These are phyloP conservation scores for Pythium diclinum DNA, from an alignment of 352 stramenopile species.

Conservation along the genomic window DNA sequence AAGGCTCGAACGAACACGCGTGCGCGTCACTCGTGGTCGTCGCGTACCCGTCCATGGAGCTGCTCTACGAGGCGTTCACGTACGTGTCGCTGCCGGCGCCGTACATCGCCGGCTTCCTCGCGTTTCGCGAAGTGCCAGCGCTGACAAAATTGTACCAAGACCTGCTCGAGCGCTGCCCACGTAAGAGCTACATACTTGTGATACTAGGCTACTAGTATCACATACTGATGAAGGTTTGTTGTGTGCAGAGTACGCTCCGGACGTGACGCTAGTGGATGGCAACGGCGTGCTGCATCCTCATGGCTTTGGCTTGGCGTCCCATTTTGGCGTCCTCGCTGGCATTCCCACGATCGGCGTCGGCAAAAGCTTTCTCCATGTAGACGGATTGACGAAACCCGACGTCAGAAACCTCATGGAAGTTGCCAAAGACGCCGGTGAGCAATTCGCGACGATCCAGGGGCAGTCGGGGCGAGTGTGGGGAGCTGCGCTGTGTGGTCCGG, in stretches of 20 bases:
- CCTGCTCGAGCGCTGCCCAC: slow-evolving; percentile 45
- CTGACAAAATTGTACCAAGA: slow-evolving; percentile 69
- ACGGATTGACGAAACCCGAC: slow-evolving; percentile 75
- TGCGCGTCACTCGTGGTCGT: slow-evolving; percentile 83
- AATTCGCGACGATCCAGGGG: slow-evolving; percentile 48
- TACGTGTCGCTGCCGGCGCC: slow-evolving; percentile 78
- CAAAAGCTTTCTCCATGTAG: slow-evolving; percentile 89
- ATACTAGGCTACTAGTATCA: neutral
- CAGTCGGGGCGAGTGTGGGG: slow-evolving; percentile 75
- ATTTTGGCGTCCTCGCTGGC: slow-evolving; percentile 88
- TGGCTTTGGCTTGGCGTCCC: slow-evolving; percentile 90
- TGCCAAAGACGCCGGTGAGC: slow-evolving; percentile 31
- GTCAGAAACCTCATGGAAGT: slow-evolving; percentile 54
- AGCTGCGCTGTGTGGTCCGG: slow-evolving; percentile 58
- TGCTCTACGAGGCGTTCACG: slow-evolving; percentile 82
- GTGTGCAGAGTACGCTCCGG: slow-evolving; percentile 55
- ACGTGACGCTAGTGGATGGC: slow-evolving; percentile 92
- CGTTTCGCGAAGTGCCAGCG: slow-evolving; percentile 74
- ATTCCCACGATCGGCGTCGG: slow-evolving; percentile 91
- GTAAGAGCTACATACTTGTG: slow-evolving; percentile 24
- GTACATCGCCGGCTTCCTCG: slow-evolving; percentile 81
- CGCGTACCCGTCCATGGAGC: slow-evolving; percentile 48
- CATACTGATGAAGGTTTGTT: neutral
- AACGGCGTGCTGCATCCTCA: slow-evolving; percentile 87
- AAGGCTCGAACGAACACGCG: slow-evolving; percentile 72